Evolutionary conservation across 2,329 filamentous ascomycete species (phyloP).

Genomic region (Pseudogymnoascus sp.): DNA sequence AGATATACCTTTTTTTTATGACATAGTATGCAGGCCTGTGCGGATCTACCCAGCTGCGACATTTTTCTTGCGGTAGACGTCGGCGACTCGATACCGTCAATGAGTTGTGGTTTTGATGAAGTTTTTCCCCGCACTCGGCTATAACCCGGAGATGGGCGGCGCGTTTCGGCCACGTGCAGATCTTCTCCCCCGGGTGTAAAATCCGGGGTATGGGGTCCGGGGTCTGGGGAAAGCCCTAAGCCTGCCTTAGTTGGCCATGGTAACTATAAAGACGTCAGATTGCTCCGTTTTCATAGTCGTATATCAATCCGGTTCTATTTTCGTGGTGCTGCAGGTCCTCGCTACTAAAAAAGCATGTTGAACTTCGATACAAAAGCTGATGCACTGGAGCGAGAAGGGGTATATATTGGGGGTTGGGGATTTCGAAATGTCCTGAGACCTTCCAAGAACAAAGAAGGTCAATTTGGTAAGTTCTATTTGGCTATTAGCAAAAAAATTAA

Average conservation of each 20-base stretch:
- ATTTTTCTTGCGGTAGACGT: not conserved
- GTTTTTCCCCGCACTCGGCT: conserved; percentile 9
- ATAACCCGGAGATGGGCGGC: conserved; percentile 9
- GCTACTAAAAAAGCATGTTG: not conserved
- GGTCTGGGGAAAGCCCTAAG: not conserved
- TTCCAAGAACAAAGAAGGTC: not conserved
- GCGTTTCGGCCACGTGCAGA: not conserved
- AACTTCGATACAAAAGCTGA: not conserved
- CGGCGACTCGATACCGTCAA: not conserved
- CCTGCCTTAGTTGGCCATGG: not conserved
- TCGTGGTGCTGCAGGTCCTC: not conserved
- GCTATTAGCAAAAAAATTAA: not conserved
- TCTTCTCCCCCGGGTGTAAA: not conserved
- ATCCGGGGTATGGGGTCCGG: not conserved
- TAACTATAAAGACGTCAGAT: not conserved
- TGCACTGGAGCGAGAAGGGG: conserved; percentile 6
- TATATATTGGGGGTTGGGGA: conserved; percentile 9
- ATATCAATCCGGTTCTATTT: not conserved
- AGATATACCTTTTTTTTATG: conserved; percentile 10
- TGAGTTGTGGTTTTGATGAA: not conserved
- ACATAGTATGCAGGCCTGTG: conserved; percentile 2
- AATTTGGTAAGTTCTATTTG: not conserved
- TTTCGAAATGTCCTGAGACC: not conserved
- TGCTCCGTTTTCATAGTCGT: not conserved
- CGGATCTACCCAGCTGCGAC: not conserved